A percentile compares a stretch with the other conserved stretches of the same genome.
phyloP scores from a whole-genome alignment of 1,284 basidiomycete species.

The Salmacisia buchloeana region DNA sequence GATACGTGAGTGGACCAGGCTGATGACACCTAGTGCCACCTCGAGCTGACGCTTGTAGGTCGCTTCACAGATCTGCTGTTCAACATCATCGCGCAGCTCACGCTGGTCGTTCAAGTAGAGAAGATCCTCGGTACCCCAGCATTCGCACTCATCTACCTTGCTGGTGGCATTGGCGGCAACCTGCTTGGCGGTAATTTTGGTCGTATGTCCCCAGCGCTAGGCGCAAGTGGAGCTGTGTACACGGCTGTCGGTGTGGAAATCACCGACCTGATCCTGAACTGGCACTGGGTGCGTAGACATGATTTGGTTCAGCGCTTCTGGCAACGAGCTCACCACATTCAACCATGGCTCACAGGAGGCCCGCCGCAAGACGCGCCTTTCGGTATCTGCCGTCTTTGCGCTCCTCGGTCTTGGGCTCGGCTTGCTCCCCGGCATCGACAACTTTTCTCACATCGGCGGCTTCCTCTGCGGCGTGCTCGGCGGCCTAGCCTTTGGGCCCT shows the following conservation, averaged over 20 bases:
- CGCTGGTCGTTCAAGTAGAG: slow-evolving; percentile 67
- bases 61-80: slow-evolving; percentile 58
- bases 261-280: slow-evolving; percentile 86
- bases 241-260: slow-evolving; percentile 73
- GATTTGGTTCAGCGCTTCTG: background rate
- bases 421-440: slow-evolving; percentile 48
- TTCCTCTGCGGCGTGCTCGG: slow-evolving; percentile 59
- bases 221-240: slow-evolving; percentile 79
- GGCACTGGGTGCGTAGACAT: slow-evolving; percentile 72
- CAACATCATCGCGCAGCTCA: slow-evolving; percentile 83
- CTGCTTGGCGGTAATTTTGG: slow-evolving; percentile 78
- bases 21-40: background rate
- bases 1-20: slow-evolving; percentile 59
- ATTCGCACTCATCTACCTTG: slow-evolving; percentile 75
- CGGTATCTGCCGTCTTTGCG: slow-evolving; percentile 77
- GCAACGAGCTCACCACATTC: background rate
- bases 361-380: slow-evolving; percentile 56
- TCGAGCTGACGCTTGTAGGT: background rate
- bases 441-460: slow-evolving; percentile 55
- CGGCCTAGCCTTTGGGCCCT: slow-evolving; percentile 72
- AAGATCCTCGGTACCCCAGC: slow-evolving; percentile 62
- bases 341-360: slow-evolving; percentile 19
- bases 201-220: slow-evolving; percentile 82
- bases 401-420: slow-evolving; percentile 78
- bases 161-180: slow-evolving; percentile 75